These are phyloP conservation scores for Sarcodon aspratus DNA, from an alignment of 768 basidiomycete species.

Conservation along the genomic window DNA sequence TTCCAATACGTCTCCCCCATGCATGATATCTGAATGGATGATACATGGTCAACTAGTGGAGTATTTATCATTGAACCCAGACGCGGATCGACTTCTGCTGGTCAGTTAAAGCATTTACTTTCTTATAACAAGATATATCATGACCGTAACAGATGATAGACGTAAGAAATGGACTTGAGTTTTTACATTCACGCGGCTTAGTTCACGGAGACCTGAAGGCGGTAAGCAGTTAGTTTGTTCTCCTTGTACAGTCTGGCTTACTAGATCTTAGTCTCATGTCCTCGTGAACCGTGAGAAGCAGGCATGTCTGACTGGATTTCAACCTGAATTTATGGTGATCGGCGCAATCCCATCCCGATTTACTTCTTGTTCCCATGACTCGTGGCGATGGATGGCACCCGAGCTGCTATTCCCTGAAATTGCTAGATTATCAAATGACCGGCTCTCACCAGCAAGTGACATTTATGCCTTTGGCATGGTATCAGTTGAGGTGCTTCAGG, in stretches of 20 bases:
- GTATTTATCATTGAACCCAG: background rate
- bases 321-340: background rate
- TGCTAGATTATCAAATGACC: background rate
- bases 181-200: slow-evolving; percentile 1
- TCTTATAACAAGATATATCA: too few species aligned
- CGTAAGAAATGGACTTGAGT: background rate
- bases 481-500: background rate
- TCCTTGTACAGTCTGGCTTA: background rate
- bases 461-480: slow-evolving; percentile 2
- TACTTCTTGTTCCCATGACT: background rate
- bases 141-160: background rate
- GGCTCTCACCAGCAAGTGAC: background rate
- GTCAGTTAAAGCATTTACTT: background rate
- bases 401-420: slow-evolving; percentile 2
- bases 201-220: slow-evolving; percentile 4
- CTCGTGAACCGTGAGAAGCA: slow-evolving; percentile 1
- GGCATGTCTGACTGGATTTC: slow-evolving; percentile 2
- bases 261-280: background rate
- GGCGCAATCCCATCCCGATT: background rate
- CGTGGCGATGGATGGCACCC: slow-evolving; percentile 4
- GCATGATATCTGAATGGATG: background rate
- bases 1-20: background rate
- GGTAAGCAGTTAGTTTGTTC: background rate
- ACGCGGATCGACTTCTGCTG: background rate
- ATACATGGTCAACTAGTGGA: background rate